Evolutionary conservation across 768 basidiomycete species (phyloP).

Genomic region (Boletales sp.): DNA sequence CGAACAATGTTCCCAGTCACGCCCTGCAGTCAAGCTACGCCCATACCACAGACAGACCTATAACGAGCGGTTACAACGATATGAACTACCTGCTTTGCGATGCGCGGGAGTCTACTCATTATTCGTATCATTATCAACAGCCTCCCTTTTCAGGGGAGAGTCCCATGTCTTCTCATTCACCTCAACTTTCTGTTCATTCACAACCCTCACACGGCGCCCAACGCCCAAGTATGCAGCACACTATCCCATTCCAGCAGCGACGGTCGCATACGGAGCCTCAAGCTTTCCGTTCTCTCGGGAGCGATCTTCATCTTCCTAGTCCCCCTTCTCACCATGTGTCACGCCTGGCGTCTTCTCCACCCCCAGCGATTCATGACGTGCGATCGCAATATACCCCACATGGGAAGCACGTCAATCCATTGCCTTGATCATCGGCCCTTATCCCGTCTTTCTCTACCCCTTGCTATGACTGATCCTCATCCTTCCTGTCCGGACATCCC

Average conservation of each 20-base stretch:
- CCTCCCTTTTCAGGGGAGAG: constrained; percentile 45
- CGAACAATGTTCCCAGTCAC: constrained; percentile 40
- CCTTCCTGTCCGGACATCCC: constrained; percentile 22
- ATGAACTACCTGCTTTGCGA: constrained; percentile 46
- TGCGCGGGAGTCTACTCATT: constrained; percentile 45
- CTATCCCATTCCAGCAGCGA: constrained; percentile 51
- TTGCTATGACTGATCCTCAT: constrained; percentile 20
- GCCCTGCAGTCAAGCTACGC: constrained; percentile 38
- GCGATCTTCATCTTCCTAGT: constrained; percentile 49
- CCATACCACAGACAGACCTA: constrained; percentile 49
- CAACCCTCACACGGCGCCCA: constrained; percentile 31
- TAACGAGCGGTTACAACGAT: constrained; percentile 44
- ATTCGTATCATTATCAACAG: constrained; percentile 52
- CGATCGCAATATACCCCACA: constrained; percentile 37
- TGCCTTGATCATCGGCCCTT: constrained; percentile 37
- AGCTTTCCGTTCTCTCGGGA: constrained; percentile 43
- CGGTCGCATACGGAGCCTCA: constrained; percentile 58
- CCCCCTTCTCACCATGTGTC: constrained; percentile 38
- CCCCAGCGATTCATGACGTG: constrained; percentile 34
- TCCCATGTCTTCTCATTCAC: constrained; percentile 41
- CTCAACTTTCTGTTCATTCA: constrained; percentile 36
- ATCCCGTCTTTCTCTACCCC: constrained; percentile 13
- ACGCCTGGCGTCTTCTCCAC: constrained; percentile 44
- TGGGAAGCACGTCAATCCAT: constrained; percentile 46
- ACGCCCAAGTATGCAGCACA: constrained; percentile 39